Base-by-base conservation (phyloP, 2,329 filamentous ascomycete genomes). In the Fusarium chlamydosporum region DNA sequence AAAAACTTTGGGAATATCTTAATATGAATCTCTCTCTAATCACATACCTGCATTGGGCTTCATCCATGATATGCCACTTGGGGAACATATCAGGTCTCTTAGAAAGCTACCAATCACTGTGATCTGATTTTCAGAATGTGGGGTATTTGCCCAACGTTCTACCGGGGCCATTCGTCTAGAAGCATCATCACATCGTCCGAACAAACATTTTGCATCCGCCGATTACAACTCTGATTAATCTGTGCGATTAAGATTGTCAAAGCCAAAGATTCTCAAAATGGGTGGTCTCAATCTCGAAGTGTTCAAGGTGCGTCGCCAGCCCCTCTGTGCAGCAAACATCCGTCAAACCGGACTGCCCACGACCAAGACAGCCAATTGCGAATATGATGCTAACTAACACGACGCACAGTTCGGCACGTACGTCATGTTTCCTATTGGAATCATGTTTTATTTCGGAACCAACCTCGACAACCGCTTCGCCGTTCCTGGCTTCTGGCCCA, bases 361-460 rank as follows among this genome's bases (percentile, higher is more conserved):
- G 31, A 52, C 42, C 7, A 38, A 18, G 29, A 59, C 26, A n/a
- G 34, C 16, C 34, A 41, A 34, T 34, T 43, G 18, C 31, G 41
- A 41, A 45, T 18, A 26, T 26, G 35, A 47, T 46, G 45, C 46
- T 68, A 29, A 71, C 42, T 51, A 45, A 13, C 35, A 31, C 40
- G 37, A 23, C 46, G 23, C 37, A 42, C 58, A 97, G 95, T 99
- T 99, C 80, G 94, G 95, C 83, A 92, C 96, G 87, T 99, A 99
- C 84, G 91, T 99, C 83, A 91, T 97, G 87, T 99, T 99, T 82
- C 96, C 96, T 18, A 98, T 99, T 76, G 94, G 93, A 74, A 94
- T 96, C 85, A 99, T 99, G 96, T 98, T 96, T 86, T 99, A 99
- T 85, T 99, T 98, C 81, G 96, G 96, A 78, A 97, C 94, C 58